A percentile compares a stretch with the other conserved stretches of the same genome.
phyloP scores from a whole-genome alignment of 73 alveolate genomes.

The Paramecium sexaurelia region DNA sequence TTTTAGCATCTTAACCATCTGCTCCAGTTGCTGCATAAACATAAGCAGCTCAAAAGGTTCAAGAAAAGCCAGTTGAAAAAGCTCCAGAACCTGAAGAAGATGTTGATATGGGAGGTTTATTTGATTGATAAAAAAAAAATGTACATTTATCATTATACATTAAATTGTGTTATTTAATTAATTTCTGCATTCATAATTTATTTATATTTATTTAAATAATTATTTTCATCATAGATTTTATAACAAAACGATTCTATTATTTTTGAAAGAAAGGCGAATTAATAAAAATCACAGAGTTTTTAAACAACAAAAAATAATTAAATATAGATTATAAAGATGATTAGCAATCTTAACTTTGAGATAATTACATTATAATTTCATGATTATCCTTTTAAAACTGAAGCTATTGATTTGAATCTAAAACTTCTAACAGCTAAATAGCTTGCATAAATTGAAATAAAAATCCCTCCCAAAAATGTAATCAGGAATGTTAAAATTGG shows the following conservation, averaged over 20 bases:
- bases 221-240: not conserved
- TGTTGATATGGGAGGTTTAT: constrained; percentile 60
- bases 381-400: constrained; percentile 79
- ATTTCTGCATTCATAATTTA: not conserved
- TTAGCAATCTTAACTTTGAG: not conserved
- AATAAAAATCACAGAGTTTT: too few relatives aligned
- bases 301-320: too few relatives aligned
- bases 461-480: constrained; percentile 81
- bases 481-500: constrained; percentile 83
- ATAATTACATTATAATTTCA: not conserved
- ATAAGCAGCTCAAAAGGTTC: constrained; percentile 20
- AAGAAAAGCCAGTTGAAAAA: constrained; percentile 53
- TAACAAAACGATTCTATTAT: too few relatives aligned
- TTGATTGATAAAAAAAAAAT: constrained; percentile 23
- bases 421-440: constrained; percentile 88
- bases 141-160: constrained; percentile 24
- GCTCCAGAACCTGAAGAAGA: constrained; percentile 62
- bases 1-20: not conserved
- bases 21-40: constrained; percentile 53
- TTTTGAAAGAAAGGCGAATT: too few relatives aligned
- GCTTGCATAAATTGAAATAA: constrained; percentile 86
- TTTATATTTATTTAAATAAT: too few relatives aligned
- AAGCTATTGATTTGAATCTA: constrained; percentile 81
- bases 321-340: not conserved
- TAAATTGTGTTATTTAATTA: not conserved